Conservation (phyloP, 345 rosid genomes). For the Theobroma cacao region DNA sequence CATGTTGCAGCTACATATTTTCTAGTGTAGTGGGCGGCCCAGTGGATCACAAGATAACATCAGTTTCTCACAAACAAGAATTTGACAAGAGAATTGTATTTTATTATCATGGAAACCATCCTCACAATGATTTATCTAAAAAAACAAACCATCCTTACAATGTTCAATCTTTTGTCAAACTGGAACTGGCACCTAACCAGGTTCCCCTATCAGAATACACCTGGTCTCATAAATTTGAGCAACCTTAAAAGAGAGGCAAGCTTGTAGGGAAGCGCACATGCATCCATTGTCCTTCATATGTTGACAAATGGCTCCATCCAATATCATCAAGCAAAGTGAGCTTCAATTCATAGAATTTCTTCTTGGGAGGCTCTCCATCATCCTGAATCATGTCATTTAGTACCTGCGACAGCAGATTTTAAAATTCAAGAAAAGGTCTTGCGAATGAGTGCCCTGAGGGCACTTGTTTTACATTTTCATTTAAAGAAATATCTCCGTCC, state of each 20-base stretch:
- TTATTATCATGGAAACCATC: neutral
- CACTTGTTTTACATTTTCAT: neutral
- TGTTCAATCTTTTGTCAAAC: neutral
- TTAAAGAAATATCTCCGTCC: neutral
- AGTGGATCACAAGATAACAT: neutral
- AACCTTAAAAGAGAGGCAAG: slow-evolving; percentile 69
- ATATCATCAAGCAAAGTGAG: slow-evolving; percentile 73
- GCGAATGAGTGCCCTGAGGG: neutral
- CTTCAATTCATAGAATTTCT: slow-evolving; percentile 72
- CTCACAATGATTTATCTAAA: neutral
- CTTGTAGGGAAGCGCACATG: slow-evolving; percentile 72
- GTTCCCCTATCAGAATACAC: neutral
- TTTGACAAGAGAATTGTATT: neutral
- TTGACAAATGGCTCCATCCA: slow-evolving; percentile 71
- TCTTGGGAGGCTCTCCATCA: slow-evolving; percentile 69
- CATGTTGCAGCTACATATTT: neutral
- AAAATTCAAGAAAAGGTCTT: neutral
- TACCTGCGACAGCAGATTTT: slow-evolving; percentile 39
- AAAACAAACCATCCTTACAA: neutral
- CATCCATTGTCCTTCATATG: slow-evolving; percentile 85
- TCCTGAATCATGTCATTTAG: slow-evolving; percentile 76
- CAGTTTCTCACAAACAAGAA: neutral
- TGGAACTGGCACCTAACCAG: neutral
- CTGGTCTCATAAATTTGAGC: neutral
- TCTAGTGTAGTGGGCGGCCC: neutral